A percentile compares a stretch with the other conserved stretches of the same genome.
Conservation (phyloP, 352 stramenopile genomes). For the Hyphochytrium catenoides region DNA sequence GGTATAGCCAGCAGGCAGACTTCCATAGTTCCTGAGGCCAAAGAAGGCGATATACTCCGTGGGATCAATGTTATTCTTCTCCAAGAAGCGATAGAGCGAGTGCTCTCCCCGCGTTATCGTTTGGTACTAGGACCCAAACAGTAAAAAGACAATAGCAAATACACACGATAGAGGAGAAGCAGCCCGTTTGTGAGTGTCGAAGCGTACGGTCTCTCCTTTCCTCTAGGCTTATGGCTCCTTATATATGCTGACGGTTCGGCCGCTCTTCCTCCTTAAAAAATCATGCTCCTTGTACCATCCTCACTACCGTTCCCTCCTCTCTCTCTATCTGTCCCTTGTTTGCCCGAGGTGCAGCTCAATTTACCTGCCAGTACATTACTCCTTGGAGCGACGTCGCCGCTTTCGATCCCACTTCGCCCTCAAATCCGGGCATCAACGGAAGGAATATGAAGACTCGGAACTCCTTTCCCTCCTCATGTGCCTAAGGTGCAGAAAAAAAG, state of each 20-base stretch:
- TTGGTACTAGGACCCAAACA: slow-evolving; percentile 23
- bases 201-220: too few species aligned
- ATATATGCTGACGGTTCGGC: too few species aligned
- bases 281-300: too few species aligned
- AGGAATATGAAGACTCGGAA: slow-evolving; percentile 62
- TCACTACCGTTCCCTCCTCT: too few species aligned
- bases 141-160: not conserved
- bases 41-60: slow-evolving; percentile 69
- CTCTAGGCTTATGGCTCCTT: too few species aligned
- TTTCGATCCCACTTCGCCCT: slow-evolving; percentile 42
- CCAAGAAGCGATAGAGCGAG: slow-evolving; percentile 49
- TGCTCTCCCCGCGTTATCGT: slow-evolving; percentile 46
- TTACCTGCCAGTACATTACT: slow-evolving; percentile 47
- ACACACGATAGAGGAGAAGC: too few species aligned
- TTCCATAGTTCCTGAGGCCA: slow-evolving; percentile 32
- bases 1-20: slow-evolving; percentile 13
- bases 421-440: slow-evolving; percentile 49
- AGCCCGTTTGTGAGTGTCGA: too few species aligned
- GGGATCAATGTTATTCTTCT: slow-evolving; percentile 33
- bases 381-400: slow-evolving; percentile 45
- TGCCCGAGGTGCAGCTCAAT: not conserved
- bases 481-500: not conserved
- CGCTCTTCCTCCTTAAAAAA: too few species aligned
- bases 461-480: slow-evolving; percentile 7
- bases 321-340: not conserved